A percentile compares a stretch with the other conserved stretches of the same genome.
phyloP scores from a whole-genome alignment of 1,284 basidiomycete species.

The Heterobasidion irregulare region DNA sequence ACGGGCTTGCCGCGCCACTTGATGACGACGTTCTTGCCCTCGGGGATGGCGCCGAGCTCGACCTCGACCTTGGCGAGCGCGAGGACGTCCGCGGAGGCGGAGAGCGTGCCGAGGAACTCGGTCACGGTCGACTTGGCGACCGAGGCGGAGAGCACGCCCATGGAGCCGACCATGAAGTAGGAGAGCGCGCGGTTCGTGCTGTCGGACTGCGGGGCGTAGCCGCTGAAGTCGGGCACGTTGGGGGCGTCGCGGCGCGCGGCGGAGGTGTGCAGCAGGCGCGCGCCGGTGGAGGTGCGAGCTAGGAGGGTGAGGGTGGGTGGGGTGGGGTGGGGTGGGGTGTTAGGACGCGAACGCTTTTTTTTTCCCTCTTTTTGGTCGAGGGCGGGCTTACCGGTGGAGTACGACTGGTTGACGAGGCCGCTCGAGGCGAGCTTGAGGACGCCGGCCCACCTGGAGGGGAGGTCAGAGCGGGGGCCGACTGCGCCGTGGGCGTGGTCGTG shows the following conservation, averaged over 20 bases:
- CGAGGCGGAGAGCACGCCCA: conserved; percentile 91
- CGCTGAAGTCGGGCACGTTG: conserved; percentile 83
- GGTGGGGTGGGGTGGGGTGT: conserved; percentile 43
- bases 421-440: conserved; percentile 39
- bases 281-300: conserved; percentile 43
- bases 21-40: conserved; percentile 97
- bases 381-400: conserved; percentile 55
- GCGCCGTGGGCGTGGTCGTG: conserved; percentile 52
- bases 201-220: conserved; percentile 71
- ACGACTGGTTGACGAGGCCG: conserved; percentile 60
- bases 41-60: conserved; percentile 85
- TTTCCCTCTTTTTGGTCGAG: neutral
- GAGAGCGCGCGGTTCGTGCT: conserved; percentile 78
- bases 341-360: conserved; percentile 7
- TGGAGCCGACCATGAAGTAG: conserved; percentile 96
- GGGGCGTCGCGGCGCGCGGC: conserved; percentile 54
- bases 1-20: conserved; percentile 99
- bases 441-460: conserved; percentile 58
- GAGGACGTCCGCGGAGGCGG: conserved; percentile 95
- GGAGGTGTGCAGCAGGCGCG: conserved; percentile 71
- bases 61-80: conserved; percentile 98
- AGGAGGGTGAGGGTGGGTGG: no score
- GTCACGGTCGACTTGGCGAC: conserved; percentile 92
- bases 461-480: conserved; percentile 54
- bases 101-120: conserved; percentile 94